Percentiles rank a stretch among this genome's conserved stretches.
phyloP scores from a whole-genome alignment of 2,329 filamentous ascomycete species.

The Alternaria metachromatica region DNA sequence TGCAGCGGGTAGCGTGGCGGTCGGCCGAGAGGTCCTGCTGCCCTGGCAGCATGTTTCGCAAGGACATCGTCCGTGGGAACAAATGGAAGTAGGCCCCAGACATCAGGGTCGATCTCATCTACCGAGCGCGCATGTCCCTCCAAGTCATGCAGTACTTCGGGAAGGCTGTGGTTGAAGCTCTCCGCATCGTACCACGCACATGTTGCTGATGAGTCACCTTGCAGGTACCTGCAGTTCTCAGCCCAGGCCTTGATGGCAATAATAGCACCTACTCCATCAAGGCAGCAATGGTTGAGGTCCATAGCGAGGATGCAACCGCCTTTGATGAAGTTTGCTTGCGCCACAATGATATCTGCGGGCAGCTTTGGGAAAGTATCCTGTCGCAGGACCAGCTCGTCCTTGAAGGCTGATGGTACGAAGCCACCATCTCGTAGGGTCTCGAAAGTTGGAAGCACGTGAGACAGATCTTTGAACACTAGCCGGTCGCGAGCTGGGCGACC shows the following conservation, averaged over 20 bases:
- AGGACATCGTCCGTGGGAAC: conserved; percentile 20
- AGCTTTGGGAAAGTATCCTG: conserved; percentile 21
- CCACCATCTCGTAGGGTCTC: conserved; percentile 16
- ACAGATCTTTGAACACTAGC: conserved; percentile 29
- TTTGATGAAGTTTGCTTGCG: conserved; percentile 38
- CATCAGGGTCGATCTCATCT: conserved; percentile 21
- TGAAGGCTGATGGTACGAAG: conserved; percentile 26
- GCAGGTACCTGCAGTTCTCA: conserved; percentile 31
- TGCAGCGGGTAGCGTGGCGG: conserved; percentile 32
- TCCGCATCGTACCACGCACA: conserved; percentile 29
- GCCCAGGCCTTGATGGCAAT: conserved; percentile 32
- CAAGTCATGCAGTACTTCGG: conserved; percentile 25
- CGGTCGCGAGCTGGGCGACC: background rate
- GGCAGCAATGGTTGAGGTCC: conserved; percentile 26
- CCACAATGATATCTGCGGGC: conserved; percentile 31
- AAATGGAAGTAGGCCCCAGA: conserved; percentile 30
- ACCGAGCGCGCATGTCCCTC: conserved; percentile 21
- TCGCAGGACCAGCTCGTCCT: conserved; percentile 21
- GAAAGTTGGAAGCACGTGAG: conserved; percentile 25
- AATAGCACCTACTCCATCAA: conserved; percentile 32
- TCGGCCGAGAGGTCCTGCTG: background rate
- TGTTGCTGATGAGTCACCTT: conserved; percentile 26
- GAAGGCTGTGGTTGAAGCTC: conserved; percentile 32
- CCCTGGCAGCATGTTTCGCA: background rate
- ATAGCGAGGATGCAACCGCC: conserved; percentile 32